Percentiles rank a stretch among this genome's conserved stretches.
Conservation (phyloP, 2,329 filamentous ascomycete species). For the Aureobasidium namibiae region DNA sequence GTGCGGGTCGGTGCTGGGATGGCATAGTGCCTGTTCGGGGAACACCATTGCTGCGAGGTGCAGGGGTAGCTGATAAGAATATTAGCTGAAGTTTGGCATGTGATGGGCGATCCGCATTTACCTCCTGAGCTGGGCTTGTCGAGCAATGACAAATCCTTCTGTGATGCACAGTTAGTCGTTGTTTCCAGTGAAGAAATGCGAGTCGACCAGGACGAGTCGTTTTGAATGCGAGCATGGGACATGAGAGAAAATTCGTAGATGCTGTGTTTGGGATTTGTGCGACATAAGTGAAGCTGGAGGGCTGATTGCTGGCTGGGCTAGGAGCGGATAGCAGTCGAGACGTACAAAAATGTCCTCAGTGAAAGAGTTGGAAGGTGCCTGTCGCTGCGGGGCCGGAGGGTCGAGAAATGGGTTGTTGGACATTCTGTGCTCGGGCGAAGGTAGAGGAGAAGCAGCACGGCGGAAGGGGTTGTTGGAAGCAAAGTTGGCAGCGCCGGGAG, state of each 20-base stretch:
- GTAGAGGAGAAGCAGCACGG: slow-evolving; percentile 53
- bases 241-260: too few species aligned
- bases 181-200: background rate
- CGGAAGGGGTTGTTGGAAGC: slow-evolving; percentile 71
- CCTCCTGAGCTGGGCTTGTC: slow-evolving; percentile 43
- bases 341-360: slow-evolving; percentile 72
- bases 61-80: slow-evolving; percentile 27
- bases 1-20: slow-evolving; percentile 51
- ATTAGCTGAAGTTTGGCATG: slow-evolving; percentile 18
- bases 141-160: slow-evolving; percentile 62
- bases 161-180: slow-evolving; percentile 17
- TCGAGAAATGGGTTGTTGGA: slow-evolving; percentile 71
- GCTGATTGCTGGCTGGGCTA: slow-evolving; percentile 4
- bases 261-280: background rate
- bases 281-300: background rate
- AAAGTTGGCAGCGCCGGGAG: slow-evolving; percentile 53
- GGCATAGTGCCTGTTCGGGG: slow-evolving; percentile 38
- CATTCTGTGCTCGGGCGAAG: slow-evolving; percentile 35
- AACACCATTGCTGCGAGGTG: background rate
- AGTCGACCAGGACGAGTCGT: background rate
- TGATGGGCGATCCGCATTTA: slow-evolving; percentile 17
- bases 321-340: slow-evolving; percentile 24
- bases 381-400: slow-evolving; percentile 17
- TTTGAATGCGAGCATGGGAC: background rate
- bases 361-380: slow-evolving; percentile 26